Base-by-base conservation (phyloP, 495 filamentous ascomycete species). In the Aspergillus homomorphus region DNA sequence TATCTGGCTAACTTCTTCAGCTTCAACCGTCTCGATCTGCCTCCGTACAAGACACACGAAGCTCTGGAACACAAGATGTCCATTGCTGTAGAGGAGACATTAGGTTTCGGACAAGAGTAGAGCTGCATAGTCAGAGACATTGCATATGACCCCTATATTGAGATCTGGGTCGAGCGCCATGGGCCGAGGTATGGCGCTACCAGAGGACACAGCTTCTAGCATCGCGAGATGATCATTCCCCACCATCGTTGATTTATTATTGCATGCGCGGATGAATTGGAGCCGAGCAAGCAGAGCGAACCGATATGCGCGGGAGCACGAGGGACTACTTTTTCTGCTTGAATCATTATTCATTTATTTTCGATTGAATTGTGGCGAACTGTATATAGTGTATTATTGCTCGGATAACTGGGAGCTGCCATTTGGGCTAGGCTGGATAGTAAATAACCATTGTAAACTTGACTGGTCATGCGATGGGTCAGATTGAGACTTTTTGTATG, bases 61-160 rank as follows among this genome's bases (percentile, higher is more conserved):
- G 82, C 84, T 62, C 78, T 99, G 60, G 85, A 93, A 67, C 78
- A 84, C 64, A 99, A 98, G 76, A 74, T 99, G 69, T 92, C 91
- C 24, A 93, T 94, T 68, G 94, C 94, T 5, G 94, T 99, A 56
- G 94, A 99, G 77, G 94, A 99, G 78, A 99, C 94, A 10, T 89
- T 99, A 80, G 94, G 94, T 58, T 99, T 99, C 71, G 94, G 94
- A 52, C 95, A 99, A 77, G 94, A 99, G 79, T 98, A 86, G 70
- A 72, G 22, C 22, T 54, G 54, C 30, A 23, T 22, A 21, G 30
- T 59, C 44, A 50, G 45, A 57, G 41, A 49, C 28, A 41, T 54
- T 60, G 57, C 51, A 54, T 49, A 54, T 53, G 52, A 51, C 19
- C 28, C 51, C 43, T 53, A 55, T 45, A 49, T 48, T 54, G 30